A percentile compares a stretch with the other conserved stretches of the same genome.
phyloP scores from a whole-genome alignment of 2,329 filamentous ascomycete genomes.

The Neonectria neomacrospora region DNA sequence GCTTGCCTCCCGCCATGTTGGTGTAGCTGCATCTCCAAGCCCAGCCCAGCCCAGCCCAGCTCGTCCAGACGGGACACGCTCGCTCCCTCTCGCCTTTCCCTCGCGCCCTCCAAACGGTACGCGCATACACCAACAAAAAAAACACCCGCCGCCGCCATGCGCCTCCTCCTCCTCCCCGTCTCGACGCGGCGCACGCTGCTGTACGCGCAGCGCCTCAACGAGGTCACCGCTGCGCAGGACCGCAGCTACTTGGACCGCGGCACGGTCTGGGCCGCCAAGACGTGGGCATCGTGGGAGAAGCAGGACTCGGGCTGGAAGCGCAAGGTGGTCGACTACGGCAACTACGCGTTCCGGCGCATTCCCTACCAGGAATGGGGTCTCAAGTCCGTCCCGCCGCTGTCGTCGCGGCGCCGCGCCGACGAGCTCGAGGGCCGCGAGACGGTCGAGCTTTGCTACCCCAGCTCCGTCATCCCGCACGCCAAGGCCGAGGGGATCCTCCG shows the following conservation, averaged over 20 bases:
- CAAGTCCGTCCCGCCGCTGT: conserved; percentile 90
- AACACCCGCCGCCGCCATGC: conserved; percentile 69
- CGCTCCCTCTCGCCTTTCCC: neutral
- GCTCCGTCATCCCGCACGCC: conserved; percentile 71
- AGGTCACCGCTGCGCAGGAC: conserved; percentile 59
- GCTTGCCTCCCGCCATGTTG: conserved; percentile 20
- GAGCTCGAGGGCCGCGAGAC: conserved; percentile 71
- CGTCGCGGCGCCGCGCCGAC: conserved; percentile 71
- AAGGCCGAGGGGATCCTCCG: conserved; percentile 74
- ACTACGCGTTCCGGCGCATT: conserved; percentile 85
- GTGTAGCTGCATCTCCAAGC: conserved; percentile 18
- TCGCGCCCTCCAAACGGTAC: neutral
- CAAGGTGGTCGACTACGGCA: conserved; percentile 85
- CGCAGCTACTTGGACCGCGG: conserved; percentile 73
- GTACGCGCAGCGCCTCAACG: conserved; percentile 83
- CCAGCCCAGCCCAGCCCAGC: conserved; percentile 1
- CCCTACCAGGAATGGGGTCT: conserved; percentile 98
- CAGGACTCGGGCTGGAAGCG: conserved; percentile 89
- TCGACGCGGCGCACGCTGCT: conserved; percentile 91
- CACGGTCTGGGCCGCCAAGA: conserved; percentile 75
- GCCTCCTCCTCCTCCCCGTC: conserved; percentile 92
- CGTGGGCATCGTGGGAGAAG: conserved; percentile 90
- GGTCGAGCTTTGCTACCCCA: conserved; percentile 81
- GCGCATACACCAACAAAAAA: neutral
- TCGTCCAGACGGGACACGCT: neutral